phyloP scores from a whole-genome alignment of 106 monocot species.

The Gastrodia elata region DNA sequence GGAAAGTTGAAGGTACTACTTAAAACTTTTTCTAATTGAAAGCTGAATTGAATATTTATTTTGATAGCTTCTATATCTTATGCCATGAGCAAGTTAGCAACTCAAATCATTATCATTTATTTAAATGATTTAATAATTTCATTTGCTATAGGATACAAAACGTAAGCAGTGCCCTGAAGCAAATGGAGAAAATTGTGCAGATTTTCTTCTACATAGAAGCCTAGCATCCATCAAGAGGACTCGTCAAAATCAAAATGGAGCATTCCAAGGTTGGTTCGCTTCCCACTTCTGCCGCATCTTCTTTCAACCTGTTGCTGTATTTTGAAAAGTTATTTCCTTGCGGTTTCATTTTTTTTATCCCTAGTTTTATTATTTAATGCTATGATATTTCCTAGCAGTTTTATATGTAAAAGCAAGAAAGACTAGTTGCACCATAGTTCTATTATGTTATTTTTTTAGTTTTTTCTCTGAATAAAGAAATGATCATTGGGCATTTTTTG shows the following conservation, averaged over 20 bases:
- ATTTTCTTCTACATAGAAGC: slow-evolving; percentile 15
- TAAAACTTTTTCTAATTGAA: neutral
- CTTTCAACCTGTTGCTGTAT: neutral
- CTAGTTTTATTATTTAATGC: neutral
- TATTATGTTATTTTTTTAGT: neutral
- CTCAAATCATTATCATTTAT: neutral
- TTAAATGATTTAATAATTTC: slow-evolving; percentile 5
- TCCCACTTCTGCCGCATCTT: neutral
- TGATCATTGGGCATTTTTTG: neutral
- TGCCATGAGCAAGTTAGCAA: neutral
- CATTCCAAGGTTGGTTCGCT: slow-evolving; percentile 23
- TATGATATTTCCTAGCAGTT: slow-evolving; percentile 1
- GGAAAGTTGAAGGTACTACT: slow-evolving; percentile 54
- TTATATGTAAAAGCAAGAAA: slow-evolving; percentile 16
- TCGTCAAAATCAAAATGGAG: slow-evolving; percentile 23
- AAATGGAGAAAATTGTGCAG: slow-evolving; percentile 11
- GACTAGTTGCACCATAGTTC: slow-evolving; percentile 15
- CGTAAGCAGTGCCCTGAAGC: slow-evolving; percentile 12
- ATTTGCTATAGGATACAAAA: slow-evolving; percentile 31
- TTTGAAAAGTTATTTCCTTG: neutral
- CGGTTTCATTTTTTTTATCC: neutral
- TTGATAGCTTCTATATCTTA: neutral
- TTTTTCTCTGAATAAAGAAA: neutral
- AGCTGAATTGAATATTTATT: neutral
- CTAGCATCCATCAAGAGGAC: slow-evolving; percentile 37